Base-by-base conservation (phyloP, 495 filamentous ascomycete species). In the Penicillium chermesinum region DNA sequence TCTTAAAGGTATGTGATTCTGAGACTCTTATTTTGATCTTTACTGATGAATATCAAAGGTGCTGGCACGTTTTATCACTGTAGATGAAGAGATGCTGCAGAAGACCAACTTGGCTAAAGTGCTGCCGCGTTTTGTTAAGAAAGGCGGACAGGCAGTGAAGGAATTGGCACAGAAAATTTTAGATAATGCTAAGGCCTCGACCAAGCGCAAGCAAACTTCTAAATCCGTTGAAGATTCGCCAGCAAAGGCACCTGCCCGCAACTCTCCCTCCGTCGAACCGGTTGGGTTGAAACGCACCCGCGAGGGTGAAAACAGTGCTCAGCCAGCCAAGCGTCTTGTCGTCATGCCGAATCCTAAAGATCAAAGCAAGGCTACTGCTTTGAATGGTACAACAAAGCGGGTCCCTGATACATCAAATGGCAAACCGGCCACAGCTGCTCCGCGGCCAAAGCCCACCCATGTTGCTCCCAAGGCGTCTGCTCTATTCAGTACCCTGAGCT, bases 61-160 rank as follows among this genome's bases (percentile, higher is more conserved):
- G 20, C 70, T 91, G 50, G 67, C 78, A 1, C 72, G 72, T 8
- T 85, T 87, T 55, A 72, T 79, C 8, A 85, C 75, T 2, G 73
- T 87, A 63, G 81, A 80, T 43, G 76, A 78, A 44, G 77, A 80
- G 15, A 53, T 81, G 4, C 69, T 87, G 16, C 74, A 80, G 43
- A 82, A 78, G 47, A 80, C 81, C 15, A 91, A 90, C 53, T 70
- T 93, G 33, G 72, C 79, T 21, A 82, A 80, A 44, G 62, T 85
- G 10, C 64, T 82, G 2, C 76, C 78, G 3, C 78, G 80, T 40
- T 80, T 86, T 37, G 67, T 76, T 18, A 87, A 85, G 60, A 80
- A 80, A 47, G 85, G 87, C 3, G 81, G 84, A 44, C 76, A 77
- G 3, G 69, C 80, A 30, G 78, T 76, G 3, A 84, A 83, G 50